A percentile compares a stretch with the other conserved stretches of the same genome.
phyloP scores from a whole-genome alignment of 2,329 filamentous ascomycete species.

The Fusarium tjaetaba region DNA sequence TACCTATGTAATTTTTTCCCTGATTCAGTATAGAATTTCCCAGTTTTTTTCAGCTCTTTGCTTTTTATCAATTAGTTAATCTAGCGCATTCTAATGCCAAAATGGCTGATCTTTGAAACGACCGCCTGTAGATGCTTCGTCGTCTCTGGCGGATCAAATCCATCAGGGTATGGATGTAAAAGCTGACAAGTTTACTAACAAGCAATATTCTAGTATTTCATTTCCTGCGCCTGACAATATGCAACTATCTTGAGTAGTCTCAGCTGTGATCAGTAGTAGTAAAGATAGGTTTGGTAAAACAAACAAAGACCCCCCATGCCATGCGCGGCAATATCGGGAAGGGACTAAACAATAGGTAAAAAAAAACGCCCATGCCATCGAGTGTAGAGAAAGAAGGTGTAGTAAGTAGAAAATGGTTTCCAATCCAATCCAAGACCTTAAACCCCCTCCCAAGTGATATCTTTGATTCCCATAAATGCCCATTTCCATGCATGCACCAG shows the following conservation, averaged over 20 bases:
- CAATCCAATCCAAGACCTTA: background rate
- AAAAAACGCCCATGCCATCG: conserved; percentile 35
- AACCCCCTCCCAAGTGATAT: conserved; percentile 29
- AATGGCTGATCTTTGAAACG: background rate
- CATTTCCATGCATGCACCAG: conserved; percentile 37
- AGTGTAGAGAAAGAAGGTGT: conserved; percentile 16
- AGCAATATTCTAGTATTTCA: conserved; percentile 30
- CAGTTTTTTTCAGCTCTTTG: background rate
- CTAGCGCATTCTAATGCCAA: background rate
- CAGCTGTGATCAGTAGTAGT: conserved; percentile 17
- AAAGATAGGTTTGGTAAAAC: conserved; percentile 4
- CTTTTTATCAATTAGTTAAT: background rate
- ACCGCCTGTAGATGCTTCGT: background rate
- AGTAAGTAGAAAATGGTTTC: background rate
- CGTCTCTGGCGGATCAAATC: background rate
- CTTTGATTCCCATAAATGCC: conserved; percentile 35
- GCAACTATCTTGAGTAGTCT: conserved; percentile 27
- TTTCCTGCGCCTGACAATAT: conserved; percentile 41
- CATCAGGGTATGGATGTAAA: background rate
- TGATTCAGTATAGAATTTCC: background rate
- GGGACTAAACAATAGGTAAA: conserved; percentile 2
- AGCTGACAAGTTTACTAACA: background rate
- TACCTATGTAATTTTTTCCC: background rate
- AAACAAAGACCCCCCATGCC: background rate
- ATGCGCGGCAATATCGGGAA: background rate